Percentiles rank a stretch among this genome's conserved stretches.
These are phyloP conservation scores for Fusarium heterosporum DNA, from an alignment of 2,329 filamentous ascomycete genomes.

Conservation along the genomic window DNA sequence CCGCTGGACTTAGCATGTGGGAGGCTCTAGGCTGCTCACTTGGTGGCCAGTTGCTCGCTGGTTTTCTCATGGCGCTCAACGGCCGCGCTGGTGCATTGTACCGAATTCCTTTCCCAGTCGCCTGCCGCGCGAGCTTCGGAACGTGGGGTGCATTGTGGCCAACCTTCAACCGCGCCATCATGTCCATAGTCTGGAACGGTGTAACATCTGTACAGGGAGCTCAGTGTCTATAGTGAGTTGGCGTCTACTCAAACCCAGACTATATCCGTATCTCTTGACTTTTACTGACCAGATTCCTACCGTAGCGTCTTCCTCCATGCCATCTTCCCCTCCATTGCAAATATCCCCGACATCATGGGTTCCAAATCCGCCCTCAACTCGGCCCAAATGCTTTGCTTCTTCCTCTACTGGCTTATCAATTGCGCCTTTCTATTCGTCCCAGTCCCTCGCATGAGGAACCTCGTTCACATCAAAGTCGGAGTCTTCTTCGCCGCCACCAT, in stretches of 20 bases:
- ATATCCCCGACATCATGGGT: slow-evolving; percentile 20
- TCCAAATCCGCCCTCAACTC: slow-evolving; percentile 18
- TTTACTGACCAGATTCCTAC: rapidly evolving
- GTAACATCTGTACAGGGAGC: slow-evolving; percentile 18
- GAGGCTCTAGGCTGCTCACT: slow-evolving; percentile 10
- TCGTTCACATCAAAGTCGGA: slow-evolving; percentile 15
- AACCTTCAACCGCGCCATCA: slow-evolving; percentile 8
- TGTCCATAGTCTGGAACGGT: slow-evolving; percentile 24
- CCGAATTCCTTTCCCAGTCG: slow-evolving; percentile 9
- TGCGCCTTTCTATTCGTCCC: slow-evolving; percentile 16
- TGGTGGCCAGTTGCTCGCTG: slow-evolving; percentile 9
- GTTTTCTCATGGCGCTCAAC: slow-evolving; percentile 17
- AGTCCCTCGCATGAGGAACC: slow-evolving; percentile 6
- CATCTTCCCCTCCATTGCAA: slow-evolving; percentile 7
- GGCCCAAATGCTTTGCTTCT: slow-evolving; percentile 22
- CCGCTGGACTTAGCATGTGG: slow-evolving; percentile 12
- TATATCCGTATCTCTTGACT: rapidly evolving
- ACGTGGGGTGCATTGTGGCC: slow-evolving; percentile 22
- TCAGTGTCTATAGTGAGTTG: slow-evolving; percentile 13
- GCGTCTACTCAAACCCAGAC: rapidly evolving
- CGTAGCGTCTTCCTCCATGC: slow-evolving; percentile 15
- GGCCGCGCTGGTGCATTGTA: slow-evolving; percentile 12
- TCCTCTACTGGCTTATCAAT: slow-evolving; percentile 21
- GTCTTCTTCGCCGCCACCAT: slow-evolving; percentile 15
- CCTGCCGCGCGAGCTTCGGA: slow-evolving; percentile 13